These are phyloP conservation scores for Draba incana DNA, from an alignment of 345 rosid genomes.

Conservation along the genomic window DNA sequence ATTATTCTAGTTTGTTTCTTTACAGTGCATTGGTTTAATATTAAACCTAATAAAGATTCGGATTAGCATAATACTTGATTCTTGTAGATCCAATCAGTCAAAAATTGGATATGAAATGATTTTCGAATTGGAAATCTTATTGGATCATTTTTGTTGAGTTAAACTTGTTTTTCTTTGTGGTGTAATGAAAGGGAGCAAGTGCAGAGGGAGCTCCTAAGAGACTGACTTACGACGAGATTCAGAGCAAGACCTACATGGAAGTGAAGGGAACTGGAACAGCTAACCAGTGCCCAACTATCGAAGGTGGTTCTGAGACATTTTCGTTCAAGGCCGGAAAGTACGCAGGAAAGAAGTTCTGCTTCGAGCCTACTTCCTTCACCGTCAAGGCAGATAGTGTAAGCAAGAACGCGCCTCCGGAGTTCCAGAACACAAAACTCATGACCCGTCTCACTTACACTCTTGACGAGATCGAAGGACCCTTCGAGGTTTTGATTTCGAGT, in stretches of 20 bases:
- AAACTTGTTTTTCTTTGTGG: background rate
- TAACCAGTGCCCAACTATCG: slow-evolving; percentile 87
- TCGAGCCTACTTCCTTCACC: slow-evolving; percentile 97
- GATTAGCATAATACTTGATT: background rate
- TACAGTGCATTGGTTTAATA: background rate
- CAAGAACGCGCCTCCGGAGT: slow-evolving; percentile 88
- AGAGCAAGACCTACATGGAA: slow-evolving; percentile 95
- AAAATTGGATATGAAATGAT: background rate
- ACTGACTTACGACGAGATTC: slow-evolving; percentile 88
- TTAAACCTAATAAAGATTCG: background rate
- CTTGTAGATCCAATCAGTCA: background rate
- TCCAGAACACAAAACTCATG: slow-evolving; percentile 97
- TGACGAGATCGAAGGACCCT: slow-evolving; percentile 95
- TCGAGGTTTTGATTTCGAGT: slow-evolving; percentile 51
- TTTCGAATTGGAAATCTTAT: background rate
- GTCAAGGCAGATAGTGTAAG: slow-evolving; percentile 84
- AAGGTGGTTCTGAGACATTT: slow-evolving; percentile 73
- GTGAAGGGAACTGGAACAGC: slow-evolving; percentile 97
- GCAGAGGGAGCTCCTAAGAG: slow-evolving; percentile 93
- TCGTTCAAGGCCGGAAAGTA: slow-evolving; percentile 86
- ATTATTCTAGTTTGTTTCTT: background rate
- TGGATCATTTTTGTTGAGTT: background rate
- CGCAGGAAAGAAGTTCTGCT: slow-evolving; percentile 78
- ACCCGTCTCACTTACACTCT: slow-evolving; percentile 96
- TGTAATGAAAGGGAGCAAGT: slow-evolving; percentile 66